Conservation (phyloP, 139 green algal species). For the Dunaliella primolecta region DNA sequence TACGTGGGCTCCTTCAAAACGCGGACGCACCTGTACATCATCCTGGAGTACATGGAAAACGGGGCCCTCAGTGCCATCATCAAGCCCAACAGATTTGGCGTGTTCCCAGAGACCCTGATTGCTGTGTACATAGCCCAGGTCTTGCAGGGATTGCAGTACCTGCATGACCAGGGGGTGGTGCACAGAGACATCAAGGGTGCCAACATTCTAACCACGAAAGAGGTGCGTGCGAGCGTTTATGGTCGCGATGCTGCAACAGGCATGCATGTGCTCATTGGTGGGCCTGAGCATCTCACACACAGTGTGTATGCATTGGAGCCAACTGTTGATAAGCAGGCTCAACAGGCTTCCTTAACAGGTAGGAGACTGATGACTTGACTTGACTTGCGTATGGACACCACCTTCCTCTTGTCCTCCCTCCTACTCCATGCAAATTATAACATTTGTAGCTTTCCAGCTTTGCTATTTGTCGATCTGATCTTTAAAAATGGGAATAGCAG, state of each 20-base stretch:
- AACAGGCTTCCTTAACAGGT: no score
- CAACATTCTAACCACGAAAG: conserved; percentile 92
- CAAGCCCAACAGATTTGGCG: conserved; percentile 87
- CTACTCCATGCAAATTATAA: no score
- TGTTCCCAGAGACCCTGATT: conserved; percentile 84
- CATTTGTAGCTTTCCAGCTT: no score
- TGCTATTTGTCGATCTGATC: no score
- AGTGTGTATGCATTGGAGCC: not conserved
- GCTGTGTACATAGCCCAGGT: conserved; percentile 88
- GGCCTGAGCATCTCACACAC: not conserved
- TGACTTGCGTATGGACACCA: no score
- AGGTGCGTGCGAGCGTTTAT: conserved; percentile 65
- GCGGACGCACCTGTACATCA: conserved; percentile 90
- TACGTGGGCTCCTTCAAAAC: conserved; percentile 93
- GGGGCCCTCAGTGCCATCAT: conserved; percentile 81
- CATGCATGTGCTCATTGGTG: not conserved
- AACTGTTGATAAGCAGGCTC: no score
- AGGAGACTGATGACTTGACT: no score
- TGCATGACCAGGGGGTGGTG: conserved; percentile 91
- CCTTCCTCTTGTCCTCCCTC: no score
- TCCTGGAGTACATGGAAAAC: conserved; percentile 97
- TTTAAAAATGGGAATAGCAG: no score
- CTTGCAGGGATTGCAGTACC: conserved; percentile 32
- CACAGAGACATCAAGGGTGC: conserved; percentile 96
- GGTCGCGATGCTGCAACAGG: not conserved